A percentile compares a stretch with the other conserved stretches of the same genome.
phyloP scores from a whole-genome alignment of 345 rosid species.

The Salix suchowensis region DNA sequence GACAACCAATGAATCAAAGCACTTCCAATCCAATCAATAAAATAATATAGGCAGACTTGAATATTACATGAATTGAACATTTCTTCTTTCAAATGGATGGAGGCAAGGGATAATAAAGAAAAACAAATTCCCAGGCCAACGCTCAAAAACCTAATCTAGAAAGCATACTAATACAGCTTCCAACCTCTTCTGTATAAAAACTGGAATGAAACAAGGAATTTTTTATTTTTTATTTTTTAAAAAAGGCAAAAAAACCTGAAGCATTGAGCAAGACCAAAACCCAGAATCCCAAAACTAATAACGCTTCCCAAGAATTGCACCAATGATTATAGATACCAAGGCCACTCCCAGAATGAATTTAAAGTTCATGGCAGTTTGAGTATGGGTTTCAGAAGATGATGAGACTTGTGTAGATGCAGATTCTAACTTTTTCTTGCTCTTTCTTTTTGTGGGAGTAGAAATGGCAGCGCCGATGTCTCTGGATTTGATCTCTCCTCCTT shows the following conservation, averaged over 20 bases:
- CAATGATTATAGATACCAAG: slow-evolving; percentile 63
- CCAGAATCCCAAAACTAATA: slow-evolving; percentile 39
- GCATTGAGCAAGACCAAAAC: background rate
- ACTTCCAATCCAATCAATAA: background rate
- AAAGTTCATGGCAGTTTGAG: slow-evolving; percentile 36
- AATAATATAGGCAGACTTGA: background rate
- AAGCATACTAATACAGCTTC: background rate
- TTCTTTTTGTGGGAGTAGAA: slow-evolving; percentile 64
- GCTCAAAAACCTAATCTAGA: background rate
- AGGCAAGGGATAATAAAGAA: slow-evolving; percentile 8
- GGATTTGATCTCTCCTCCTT: slow-evolving; percentile 54
- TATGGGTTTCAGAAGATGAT: slow-evolving; percentile 30
- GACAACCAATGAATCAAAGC: too few relatives aligned
- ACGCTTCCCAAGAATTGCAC: slow-evolving; percentile 70
- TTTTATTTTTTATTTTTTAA: background rate
- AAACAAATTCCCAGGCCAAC: slow-evolving; percentile 8
- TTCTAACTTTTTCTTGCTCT: slow-evolving; percentile 70
- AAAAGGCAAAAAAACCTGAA: background rate
- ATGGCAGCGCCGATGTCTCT: slow-evolving; percentile 55
- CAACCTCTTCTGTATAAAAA: slow-evolving; percentile 6
- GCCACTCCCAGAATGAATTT: slow-evolving; percentile 68
- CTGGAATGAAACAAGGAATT: background rate
- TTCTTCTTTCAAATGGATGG: background rate
- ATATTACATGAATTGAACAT: background rate
- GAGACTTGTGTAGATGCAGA: slow-evolving; percentile 36